phyloP scores from a whole-genome alignment of 306 rosid genomes.

The Neltuma alba region DNA sequence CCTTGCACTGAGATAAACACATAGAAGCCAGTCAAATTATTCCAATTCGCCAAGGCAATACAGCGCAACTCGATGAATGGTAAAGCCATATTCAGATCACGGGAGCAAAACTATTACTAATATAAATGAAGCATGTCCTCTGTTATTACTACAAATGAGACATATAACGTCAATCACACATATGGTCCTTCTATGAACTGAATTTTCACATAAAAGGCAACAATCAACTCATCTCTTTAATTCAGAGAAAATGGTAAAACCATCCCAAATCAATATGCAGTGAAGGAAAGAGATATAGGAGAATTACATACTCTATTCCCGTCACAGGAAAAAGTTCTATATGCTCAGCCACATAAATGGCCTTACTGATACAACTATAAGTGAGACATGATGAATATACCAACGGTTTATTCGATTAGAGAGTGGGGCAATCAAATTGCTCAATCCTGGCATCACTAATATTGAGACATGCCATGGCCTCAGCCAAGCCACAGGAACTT shows the following conservation, averaged over 20 bases:
- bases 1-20: not conserved
- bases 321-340: conserved; percentile 8
- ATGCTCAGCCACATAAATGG: not conserved
- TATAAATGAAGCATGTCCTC: not conserved
- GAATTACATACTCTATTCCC: not conserved
- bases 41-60: not conserved
- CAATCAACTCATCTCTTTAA: not conserved
- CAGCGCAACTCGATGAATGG: not conserved
- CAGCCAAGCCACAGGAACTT: conserved; percentile 51
- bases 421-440: conserved; percentile 27
- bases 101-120: not conserved
- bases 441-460: conserved; percentile 56
- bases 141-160: not conserved
- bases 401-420: not conserved
- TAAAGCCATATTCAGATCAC: conserved; percentile 17
- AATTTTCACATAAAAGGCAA: not conserved
- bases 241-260: conserved; percentile 4
- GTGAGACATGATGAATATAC: not conserved
- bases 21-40: not conserved
- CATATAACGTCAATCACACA: conserved; percentile 9
- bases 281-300: not conserved
- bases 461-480: conserved; percentile 43
- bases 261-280: not conserved
- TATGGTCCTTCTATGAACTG: not conserved
- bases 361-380: conserved; percentile 18